Conservation (phyloP, 805 yeast genomes). For the Pichia cephalocereana region DNA sequence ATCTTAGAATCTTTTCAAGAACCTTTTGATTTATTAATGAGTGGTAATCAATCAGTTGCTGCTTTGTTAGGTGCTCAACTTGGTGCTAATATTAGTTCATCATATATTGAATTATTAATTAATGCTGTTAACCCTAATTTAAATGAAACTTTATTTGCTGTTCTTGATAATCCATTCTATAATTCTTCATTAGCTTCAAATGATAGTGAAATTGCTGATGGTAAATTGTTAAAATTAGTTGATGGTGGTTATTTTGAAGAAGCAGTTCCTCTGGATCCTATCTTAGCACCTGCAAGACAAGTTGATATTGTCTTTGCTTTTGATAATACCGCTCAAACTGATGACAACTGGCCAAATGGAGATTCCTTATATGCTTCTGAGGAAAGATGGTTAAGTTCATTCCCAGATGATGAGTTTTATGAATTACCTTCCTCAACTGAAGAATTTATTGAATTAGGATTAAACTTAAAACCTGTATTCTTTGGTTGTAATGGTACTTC, state of each 20-base stretch:
- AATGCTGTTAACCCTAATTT: slow-evolving; percentile 35
- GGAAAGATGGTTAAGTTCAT: slow-evolving; percentile 38
- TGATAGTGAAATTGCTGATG: slow-evolving; percentile 13
- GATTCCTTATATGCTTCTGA: slow-evolving; percentile 43
- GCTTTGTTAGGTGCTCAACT: slow-evolving; percentile 6
- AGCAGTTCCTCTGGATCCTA: slow-evolving; percentile 55
- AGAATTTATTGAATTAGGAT: slow-evolving; percentile 47
- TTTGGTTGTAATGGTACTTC: slow-evolving; percentile 69
- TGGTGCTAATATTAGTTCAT: slow-evolving; percentile 14
- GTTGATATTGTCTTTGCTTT: slow-evolving; percentile 57
- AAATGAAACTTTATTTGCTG: slow-evolving; percentile 34
- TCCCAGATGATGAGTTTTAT: slow-evolving; percentile 54
- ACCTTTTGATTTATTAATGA: slow-evolving; percentile 8
- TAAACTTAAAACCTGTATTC: slow-evolving; percentile 59
- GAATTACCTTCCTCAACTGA: slow-evolving; percentile 52
- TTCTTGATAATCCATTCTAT: slow-evolving; percentile 37
- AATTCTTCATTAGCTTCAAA: slow-evolving; percentile 24
- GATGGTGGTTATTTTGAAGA: slow-evolving; percentile 34
- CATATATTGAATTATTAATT: slow-evolving; percentile 11
- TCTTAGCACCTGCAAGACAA: slow-evolving; percentile 47
- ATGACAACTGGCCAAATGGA: slow-evolving; percentile 56
- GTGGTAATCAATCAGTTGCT: slow-evolving; percentile 7
- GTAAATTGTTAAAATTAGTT: slow-evolving; percentile 14
- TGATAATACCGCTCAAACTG: slow-evolving; percentile 57
- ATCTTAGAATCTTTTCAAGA: slow-evolving; percentile 33